Evolutionary conservation across 805 yeast genomes (phyloP), one percentile per base, ranked within the genome.

Genomic region (Starmerella apis): DNA sequence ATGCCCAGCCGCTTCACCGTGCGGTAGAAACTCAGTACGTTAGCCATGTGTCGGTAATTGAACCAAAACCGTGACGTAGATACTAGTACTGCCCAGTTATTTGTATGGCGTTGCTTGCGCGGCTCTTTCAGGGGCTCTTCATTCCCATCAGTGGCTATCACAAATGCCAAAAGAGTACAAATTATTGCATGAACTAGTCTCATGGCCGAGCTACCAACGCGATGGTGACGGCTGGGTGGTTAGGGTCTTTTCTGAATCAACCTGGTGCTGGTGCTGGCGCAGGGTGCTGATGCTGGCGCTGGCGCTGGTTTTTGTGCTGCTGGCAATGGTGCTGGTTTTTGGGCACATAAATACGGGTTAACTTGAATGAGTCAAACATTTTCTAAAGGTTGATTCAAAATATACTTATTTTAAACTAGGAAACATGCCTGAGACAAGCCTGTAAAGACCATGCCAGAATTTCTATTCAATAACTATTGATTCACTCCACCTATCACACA

Each of bases 61-160:
- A 92, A 92, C 99, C 99, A 92, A 68, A 92, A 92, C 52, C 97
- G 71, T 11, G 96, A 87, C 1, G 99, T 90, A 2, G 95, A 86
- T 33, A 92, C 96, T 41, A 92, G 69, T 4, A 92, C 97, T 0
- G 98, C 90, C 82, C 82, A 77, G 63, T 77, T 77, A 60, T 77
- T 77, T 6, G 81, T 87, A 77, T 68, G 82, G 18, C 50, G 49
- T 2, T 56, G 46, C 32, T 52, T 50, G 16, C 54, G 39, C 20
- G 38, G 30, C 28, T 47, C 39, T n/a, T 22, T 19, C 18, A 27
- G 28, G 14, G 25, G 20, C 20, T 44, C 33, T 5, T 27, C 44
- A 11, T 16, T 16, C 3, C 8, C 16, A 20, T 24, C 39, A 4
- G 3, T 33, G 16, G 38, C 42, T 11, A 19, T 27, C 7, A 32